Percentiles rank a stretch among this genome's conserved stretches.
These are phyloP conservation scores for Colletotrichum sp. DNA, from an alignment of 2,329 filamentous ascomycete genomes.

Conservation along the genomic window DNA sequence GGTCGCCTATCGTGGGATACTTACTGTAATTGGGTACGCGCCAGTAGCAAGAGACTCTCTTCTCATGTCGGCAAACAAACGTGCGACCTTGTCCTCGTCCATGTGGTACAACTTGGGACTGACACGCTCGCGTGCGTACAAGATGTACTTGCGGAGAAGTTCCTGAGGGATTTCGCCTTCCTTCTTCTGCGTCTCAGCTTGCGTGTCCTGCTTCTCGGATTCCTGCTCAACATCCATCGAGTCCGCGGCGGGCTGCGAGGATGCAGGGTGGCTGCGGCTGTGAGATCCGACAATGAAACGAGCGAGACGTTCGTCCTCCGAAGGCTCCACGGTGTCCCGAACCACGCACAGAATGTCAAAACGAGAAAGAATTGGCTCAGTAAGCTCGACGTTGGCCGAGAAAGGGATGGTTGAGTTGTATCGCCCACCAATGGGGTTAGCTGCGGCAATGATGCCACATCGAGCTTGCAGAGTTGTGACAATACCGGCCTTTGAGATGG, in stretches of 20 bases:
- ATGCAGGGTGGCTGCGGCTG: constrained; percentile 79
- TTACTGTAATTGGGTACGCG: constrained; percentile 96
- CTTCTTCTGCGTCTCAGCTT: constrained; percentile 35
- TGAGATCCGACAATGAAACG: constrained; percentile 96
- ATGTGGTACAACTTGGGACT: constrained; percentile 95
- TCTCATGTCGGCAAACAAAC: constrained; percentile 95
- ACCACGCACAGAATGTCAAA: constrained; percentile 98
- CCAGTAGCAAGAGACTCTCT: constrained; percentile 91
- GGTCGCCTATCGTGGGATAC: constrained; percentile 33
- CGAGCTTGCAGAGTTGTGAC: constrained; percentile 96
- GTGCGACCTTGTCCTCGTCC: constrained; percentile 94
- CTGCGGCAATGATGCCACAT: constrained; percentile 94
- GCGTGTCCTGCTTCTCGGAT: constrained; percentile 46
- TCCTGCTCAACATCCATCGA: constrained; percentile 70
- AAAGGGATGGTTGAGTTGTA: constrained; percentile 98
- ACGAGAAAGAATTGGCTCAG: constrained; percentile 95
- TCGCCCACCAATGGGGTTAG: constrained; percentile 93
- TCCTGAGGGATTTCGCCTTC: constrained; percentile 86
- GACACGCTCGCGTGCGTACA: constrained; percentile 90
- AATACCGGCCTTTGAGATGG: constrained; percentile 97
- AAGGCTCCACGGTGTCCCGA: constrained; percentile 90
- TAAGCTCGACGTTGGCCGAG: constrained; percentile 94
- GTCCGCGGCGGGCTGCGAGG: constrained; percentile 52
- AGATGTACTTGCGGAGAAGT: constrained; percentile 92
- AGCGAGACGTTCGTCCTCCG: constrained; percentile 90